Base-by-base conservation (phyloP, 495 filamentous ascomycete species). In the Annulohypoxylon nitens region DNA sequence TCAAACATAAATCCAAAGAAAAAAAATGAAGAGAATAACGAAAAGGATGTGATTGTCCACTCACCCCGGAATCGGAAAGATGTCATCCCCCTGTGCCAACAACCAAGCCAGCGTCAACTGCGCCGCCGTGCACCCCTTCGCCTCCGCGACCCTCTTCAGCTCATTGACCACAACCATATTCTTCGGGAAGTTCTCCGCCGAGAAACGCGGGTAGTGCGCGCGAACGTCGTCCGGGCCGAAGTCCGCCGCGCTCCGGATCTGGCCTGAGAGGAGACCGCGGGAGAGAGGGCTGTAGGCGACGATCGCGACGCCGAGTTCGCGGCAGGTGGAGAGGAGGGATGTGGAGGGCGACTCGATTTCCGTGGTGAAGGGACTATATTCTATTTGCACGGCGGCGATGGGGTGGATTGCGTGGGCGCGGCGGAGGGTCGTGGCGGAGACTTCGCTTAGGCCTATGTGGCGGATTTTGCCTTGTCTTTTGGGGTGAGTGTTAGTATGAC, bases 261-360 rank as follows among this genome's bases (percentile, higher is more conserved):
- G 61, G 4, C 87, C 88, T 1, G 84, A 86, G 26, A 92, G 74
- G 14, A 91, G 76, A 12, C 90, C 90, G 3, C 82, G 85, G 1
- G 89, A 89, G 4, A 93, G 81, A 0, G 91, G 91, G 16, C 81
- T 86, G 78, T 89, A 92, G 0, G 88, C 88, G 0, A 92, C 83
- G 11, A 89, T 78, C 0, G 89, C 80, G 12, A 90, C 78, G 16
- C 88, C 90, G 6, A 93, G 84, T 69, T 91, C 89, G 4, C 89
- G 84, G 66, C 83, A 86, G 0, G 89, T 88, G n/a, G 82, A 73
- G 5, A 91, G 67, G 8, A 91, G 71, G 4, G 77, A 76, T 5
- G 82, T 81, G 7, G 81, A 67, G 0, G 79, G 64, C 16, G 66
- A 71, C 76, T 92, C 88, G 55, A 91, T 88, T 4, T 90, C 88